phyloP scores from a whole-genome alignment of 441 rosid genomes.

The Theobroma grandiflorum region DNA sequence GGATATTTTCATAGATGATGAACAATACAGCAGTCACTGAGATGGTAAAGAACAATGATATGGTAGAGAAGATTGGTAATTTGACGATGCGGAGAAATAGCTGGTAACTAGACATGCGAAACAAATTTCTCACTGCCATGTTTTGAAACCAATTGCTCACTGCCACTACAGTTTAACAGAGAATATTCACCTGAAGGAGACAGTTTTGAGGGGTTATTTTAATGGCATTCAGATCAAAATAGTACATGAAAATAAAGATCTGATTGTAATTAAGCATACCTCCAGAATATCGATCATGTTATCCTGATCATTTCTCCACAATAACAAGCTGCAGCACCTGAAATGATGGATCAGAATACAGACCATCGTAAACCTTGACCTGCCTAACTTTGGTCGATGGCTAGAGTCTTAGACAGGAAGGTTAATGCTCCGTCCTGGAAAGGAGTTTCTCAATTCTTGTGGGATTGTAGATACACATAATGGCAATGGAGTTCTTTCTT shows the following conservation, averaged over 20 bases:
- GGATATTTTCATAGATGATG: constrained; percentile 33
- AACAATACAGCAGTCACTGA: constrained; percentile 31
- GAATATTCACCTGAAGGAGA: not conserved
- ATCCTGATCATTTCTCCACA: not conserved
- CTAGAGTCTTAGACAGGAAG: not conserved
- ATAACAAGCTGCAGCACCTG: not conserved
- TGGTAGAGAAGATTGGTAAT: constrained; percentile 21
- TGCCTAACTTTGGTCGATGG: not conserved
- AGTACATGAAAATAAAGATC: not conserved
- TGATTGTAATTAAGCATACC: not conserved
- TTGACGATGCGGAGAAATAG: constrained; percentile 29
- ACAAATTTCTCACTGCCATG: constrained; percentile 12
- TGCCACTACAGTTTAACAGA: not conserved
- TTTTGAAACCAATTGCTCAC: not conserved
- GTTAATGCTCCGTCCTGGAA: too few species aligned
- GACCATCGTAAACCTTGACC: not conserved
- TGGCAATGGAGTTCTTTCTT: not conserved
- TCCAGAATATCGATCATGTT: not conserved
- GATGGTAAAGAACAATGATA: constrained; percentile 16
- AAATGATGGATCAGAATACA: not conserved
- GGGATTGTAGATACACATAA: not conserved
- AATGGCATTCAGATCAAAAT: not conserved
- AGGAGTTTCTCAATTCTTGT: not conserved
- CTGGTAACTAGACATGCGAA: constrained; percentile 11
- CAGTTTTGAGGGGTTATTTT: not conserved